These are phyloP conservation scores for Lasiodiplodia sp. DNA, from an alignment of 2,329 filamentous ascomycete genomes.

Conservation along the genomic window DNA sequence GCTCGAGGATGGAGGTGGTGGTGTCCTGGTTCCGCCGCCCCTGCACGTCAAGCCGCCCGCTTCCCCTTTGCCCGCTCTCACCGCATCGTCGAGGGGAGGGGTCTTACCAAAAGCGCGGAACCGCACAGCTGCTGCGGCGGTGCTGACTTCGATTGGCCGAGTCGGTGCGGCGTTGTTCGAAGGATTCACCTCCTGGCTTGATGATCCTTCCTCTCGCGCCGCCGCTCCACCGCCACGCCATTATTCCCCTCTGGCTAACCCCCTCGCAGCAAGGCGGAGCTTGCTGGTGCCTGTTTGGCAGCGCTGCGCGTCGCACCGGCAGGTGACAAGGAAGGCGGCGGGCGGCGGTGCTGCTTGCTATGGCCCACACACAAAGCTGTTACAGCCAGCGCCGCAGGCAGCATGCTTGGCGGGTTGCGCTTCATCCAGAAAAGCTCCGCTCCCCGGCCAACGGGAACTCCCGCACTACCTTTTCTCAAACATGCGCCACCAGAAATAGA, in stretches of 20 bases:
- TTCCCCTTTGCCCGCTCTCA: constrained; percentile 12
- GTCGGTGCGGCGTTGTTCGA: constrained; percentile 24
- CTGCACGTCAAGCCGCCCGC: constrained; percentile 7
- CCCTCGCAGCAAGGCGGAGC: constrained; percentile 7
- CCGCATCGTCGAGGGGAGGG: constrained; percentile 5
- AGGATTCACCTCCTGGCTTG: constrained; percentile 27
- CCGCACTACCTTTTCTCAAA: constrained; percentile 4
- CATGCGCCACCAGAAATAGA: constrained; percentile 21
- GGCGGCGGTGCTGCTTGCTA: not conserved
- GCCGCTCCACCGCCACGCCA: constrained; percentile 2
- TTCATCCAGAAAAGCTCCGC: not conserved
- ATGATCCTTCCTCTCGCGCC: constrained; percentile 18
- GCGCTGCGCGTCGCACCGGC: not conserved
- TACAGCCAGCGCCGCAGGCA: not conserved
- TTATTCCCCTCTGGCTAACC: not conserved
- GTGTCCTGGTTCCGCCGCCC: not conserved
- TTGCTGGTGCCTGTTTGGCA: not conserved
- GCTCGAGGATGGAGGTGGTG: not conserved
- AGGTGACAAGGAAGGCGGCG: not conserved
- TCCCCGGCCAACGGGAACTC: constrained; percentile 18
- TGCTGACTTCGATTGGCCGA: constrained; percentile 12
- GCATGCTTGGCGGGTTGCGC: not conserved
- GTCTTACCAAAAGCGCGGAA: constrained; percentile 12
- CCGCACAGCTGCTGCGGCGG: constrained; percentile 13
- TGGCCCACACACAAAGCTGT: not conserved